Base-by-base conservation (phyloP, 202 grass and related monocot genomes). In the Brachypodium distachyon region DNA sequence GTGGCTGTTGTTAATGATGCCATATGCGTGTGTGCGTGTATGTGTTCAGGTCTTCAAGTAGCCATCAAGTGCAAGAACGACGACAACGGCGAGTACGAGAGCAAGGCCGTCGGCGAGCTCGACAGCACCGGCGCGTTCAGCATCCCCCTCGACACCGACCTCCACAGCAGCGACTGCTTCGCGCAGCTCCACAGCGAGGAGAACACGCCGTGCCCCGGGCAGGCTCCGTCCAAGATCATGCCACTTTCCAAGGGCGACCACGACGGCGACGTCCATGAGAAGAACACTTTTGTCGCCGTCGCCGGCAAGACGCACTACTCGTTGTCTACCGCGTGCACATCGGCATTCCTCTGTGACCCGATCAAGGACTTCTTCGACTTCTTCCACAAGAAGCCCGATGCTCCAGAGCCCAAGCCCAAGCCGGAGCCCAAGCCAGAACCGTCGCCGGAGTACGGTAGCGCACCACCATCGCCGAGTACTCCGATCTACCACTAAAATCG, bases 41-140 rank as follows among this genome's bases (percentile, higher is more conserved):
- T n/a, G n/a, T 57, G 18, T 28, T 12, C 23, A 81, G 78, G 66
- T 70, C 78, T n/a, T n/a, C n/a, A n/a, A n/a, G n/a, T n/a, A n/a
- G n/a, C n/a, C n/a, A n/a, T n/a, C n/a, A n/a, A n/a, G 77, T 81
- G 78, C 78, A 81, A 72, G 58, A 59, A n/a, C n/a, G n/a, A 62
- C 47, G 40, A 37, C 52, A 47, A 11, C 37, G 78, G 77, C 48
- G 59, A 60, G 33, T 81, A 81, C 36, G 77, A 81, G 64, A 53
- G 31, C 12, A 71, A 81, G 13, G 63, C 65, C 52, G 49, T 72
- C 32, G 70, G 78, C 52, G 62, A n/a, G 14, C 65, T 81, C 19
- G 78, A 72, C 52, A 71, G 60, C 43, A 58, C 33, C 22, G 66
- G 78, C 36, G 59, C 68, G 37, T 81, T 81, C 23, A 62, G 70